phyloP scores from a whole-genome alignment of 495 filamentous ascomycete species.

The Massariosphaeria phaeospora region DNA sequence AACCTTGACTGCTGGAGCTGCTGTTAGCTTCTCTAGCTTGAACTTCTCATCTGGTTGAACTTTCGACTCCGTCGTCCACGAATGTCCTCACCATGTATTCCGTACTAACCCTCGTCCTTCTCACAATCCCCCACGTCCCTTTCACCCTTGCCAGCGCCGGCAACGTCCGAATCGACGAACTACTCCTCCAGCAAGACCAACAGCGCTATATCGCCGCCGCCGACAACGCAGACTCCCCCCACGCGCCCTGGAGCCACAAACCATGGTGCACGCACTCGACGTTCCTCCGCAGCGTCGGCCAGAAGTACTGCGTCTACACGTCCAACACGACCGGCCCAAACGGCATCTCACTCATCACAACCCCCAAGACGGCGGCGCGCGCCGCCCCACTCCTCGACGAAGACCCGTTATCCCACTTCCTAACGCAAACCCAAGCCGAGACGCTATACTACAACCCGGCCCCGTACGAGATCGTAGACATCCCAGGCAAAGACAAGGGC shows the following conservation, averaged over 20 bases:
- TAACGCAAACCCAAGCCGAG: background rate
- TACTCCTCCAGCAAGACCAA: background rate
- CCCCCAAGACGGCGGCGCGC: background rate
- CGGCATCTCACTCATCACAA: slow-evolving; percentile 1
- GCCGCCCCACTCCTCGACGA: slow-evolving; percentile 1
- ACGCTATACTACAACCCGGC: background rate
- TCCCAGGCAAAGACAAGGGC: slow-evolving; percentile 13
- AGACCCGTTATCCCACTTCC: slow-evolving; percentile 9
- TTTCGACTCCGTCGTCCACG: background rate
- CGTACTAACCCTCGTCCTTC: background rate
- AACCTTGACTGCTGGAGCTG: too few relatives aligned
- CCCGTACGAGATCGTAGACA: slow-evolving; percentile 9
- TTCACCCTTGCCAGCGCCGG: background rate
- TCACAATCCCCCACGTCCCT: background rate
- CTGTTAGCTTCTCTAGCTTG: too few relatives aligned
- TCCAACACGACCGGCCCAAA: slow-evolving; percentile 2
- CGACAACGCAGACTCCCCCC: background rate
- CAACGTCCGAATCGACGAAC: background rate
- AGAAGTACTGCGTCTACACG: slow-evolving; percentile 15
- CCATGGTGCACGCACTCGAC: background rate
- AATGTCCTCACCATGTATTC: background rate
- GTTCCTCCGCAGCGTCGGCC: background rate
- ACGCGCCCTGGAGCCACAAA: slow-evolving; percentile 5
- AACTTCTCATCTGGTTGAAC: background rate
- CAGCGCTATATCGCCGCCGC: background rate